These are phyloP conservation scores for Corynascus novoguineensis DNA, from an alignment of 495 filamentous ascomycete genomes.

Conservation along the genomic window DNA sequence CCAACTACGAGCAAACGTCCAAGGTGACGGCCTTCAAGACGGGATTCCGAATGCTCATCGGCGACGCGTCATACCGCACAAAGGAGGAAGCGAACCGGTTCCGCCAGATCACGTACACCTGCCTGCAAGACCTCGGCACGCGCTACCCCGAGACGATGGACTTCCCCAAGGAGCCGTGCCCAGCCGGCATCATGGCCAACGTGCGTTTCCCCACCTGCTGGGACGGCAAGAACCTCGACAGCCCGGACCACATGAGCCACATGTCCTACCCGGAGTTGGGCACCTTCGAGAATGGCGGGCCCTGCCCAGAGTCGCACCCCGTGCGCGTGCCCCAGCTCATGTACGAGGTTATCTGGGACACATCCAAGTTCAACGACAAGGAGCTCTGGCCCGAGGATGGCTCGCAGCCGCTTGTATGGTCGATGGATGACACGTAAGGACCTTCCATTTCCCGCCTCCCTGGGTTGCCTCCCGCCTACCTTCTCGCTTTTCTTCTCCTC, in stretches of 20 bases:
- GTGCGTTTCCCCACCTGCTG: slow-evolving; percentile 34
- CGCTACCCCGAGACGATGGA: slow-evolving; percentile 4
- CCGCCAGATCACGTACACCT: slow-evolving; percentile 7
- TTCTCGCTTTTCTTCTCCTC: too few species aligned
- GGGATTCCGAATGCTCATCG: slow-evolving; percentile 7
- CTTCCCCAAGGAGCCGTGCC: slow-evolving; percentile 3
- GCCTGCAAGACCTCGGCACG: neutral
- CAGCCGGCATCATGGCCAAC: slow-evolving; percentile 34
- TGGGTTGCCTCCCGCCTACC: too few species aligned
- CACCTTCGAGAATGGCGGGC: slow-evolving; percentile 28
- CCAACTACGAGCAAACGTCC: slow-evolving; percentile 5
- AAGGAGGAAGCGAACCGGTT: slow-evolving; percentile 1
- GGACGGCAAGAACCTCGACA: slow-evolving; percentile 32
- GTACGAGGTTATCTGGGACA: slow-evolving; percentile 41
- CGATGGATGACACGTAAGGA: slow-evolving; percentile 9
- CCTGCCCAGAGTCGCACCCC: slow-evolving; percentile 33
- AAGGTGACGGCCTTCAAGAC: slow-evolving; percentile 8
- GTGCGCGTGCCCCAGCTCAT: slow-evolving; percentile 37
- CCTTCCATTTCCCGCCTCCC: too few species aligned
- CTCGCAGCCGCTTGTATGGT: slow-evolving; percentile 47
- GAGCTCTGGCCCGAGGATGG: slow-evolving; percentile 38
- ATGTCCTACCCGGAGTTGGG: slow-evolving; percentile 35
- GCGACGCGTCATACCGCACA: slow-evolving; percentile 1
- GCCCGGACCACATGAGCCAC: slow-evolving; percentile 37
- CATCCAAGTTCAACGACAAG: slow-evolving; percentile 33